Base-by-base conservation (phyloP, 2,329 filamentous ascomycete genomes). In the Alternaria sp. region DNA sequence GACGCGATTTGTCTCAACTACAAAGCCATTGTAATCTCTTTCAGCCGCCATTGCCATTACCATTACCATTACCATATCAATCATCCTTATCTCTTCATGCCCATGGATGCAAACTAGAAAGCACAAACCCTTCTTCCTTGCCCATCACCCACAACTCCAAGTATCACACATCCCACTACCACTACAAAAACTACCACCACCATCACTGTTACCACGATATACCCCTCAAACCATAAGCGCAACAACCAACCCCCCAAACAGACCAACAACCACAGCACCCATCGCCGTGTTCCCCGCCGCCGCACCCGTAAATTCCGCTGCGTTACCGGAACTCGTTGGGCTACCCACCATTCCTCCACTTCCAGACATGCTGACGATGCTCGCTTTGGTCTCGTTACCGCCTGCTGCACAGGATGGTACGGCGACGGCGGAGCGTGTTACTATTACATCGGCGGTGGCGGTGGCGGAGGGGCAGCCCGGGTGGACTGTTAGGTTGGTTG, bases 321-420 rank as follows among this genome's bases (percentile, higher is more conserved):
- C 26, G 9, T 17, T 31, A n/a, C 54, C 53, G n/a, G 44, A 44
- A 8, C 39, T 29, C 0, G 50, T 51, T 8, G 51, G 21, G 0
- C 56, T 56, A 7, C 24, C 41, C 17, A 44, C 54, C 50, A 58
- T 54, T 13, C 42, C 29, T 14, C 56, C 61, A 24, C 55, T 52
- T 6, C 62, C 61, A 5, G 62, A 50, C 55, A 66, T 61, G 26
- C 46, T 62, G 44, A 70, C 34, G 7, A 70, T 61, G 3, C 48
- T 44, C 1, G 66, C 62, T 56, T 68, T 69, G 0, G 68, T 71
- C 4, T 39, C 54, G 49, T 71, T 68, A 1, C 57, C 59, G 4
- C 62, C 65, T 0, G 60, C 66, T 9, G 48, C 63, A 37, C 68
- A 71, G 14, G 54, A 53, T 1, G 65, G 66, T 2, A 63, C 61